Percentiles rank a stretch among this genome's conserved stretches.
phyloP scores from a whole-genome alignment of 73 alveolate species.

The Stentor coeruleus region DNA sequence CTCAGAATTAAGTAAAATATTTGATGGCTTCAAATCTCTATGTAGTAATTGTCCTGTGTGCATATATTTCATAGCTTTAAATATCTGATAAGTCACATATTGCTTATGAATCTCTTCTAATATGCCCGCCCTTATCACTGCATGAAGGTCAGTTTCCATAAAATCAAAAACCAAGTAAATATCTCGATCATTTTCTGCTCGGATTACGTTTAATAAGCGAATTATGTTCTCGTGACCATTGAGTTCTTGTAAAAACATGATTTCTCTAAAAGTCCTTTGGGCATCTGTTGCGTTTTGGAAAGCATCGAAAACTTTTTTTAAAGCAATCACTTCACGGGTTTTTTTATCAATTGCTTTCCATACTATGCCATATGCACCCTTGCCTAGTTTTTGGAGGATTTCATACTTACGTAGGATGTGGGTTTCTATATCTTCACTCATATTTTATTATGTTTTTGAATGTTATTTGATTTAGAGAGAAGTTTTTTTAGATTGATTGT shows the following conservation, averaged over 20 bases:
- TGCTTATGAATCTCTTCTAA: constrained; percentile 83
- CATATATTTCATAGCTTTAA: constrained; percentile 88
- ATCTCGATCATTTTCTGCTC: constrained; percentile 63
- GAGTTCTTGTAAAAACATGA: constrained; percentile 86
- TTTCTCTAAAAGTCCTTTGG: constrained; percentile 89
- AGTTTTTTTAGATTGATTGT: too few relatives aligned
- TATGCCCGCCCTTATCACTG: constrained; percentile 87
- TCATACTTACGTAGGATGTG: constrained; percentile 54
- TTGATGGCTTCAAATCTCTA: constrained; percentile 83
- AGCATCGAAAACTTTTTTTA: constrained; percentile 85
- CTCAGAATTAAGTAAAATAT: constrained; percentile 71
- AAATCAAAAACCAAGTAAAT: constrained; percentile 73
- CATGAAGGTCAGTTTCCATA: constrained; percentile 73
- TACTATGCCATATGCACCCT: constrained; percentile 58
- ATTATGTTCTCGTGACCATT: constrained; percentile 93
- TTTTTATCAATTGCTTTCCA: constrained; percentile 49
- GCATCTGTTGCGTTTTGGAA: constrained; percentile 94
- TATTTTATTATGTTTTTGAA: too few relatives aligned
- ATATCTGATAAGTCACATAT: constrained; percentile 85
- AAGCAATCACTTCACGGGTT: constrained; percentile 63
- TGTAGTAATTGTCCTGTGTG: constrained; percentile 82
- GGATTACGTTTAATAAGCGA: constrained; percentile 77
- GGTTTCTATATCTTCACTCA: constrained; percentile 56
- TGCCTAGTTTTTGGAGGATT: constrained; percentile 49
- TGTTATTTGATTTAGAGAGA: too few relatives aligned